These are phyloP conservation scores for Citrus mangshanensis DNA, from an alignment of 345 rosid species.

Conservation along the genomic window DNA sequence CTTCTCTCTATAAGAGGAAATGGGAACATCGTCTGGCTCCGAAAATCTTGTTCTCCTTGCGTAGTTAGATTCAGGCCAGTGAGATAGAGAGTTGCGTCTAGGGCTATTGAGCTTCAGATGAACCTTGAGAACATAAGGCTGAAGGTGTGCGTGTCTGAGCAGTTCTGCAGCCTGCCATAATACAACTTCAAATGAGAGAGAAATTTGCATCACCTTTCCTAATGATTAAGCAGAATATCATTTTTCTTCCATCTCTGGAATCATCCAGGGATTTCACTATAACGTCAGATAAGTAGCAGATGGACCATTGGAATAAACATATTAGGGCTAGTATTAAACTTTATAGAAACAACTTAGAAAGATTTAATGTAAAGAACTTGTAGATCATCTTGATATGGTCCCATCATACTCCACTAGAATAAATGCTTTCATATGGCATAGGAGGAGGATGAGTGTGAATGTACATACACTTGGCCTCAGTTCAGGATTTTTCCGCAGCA, in stretches of 20 bases:
- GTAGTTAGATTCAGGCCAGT: slow-evolving; percentile 61
- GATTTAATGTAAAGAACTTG: not conserved
- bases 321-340: not conserved
- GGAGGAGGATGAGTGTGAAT: slow-evolving; percentile 12
- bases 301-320: not conserved
- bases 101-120: slow-evolving; percentile 74
- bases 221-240: not conserved
- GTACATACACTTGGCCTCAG: slow-evolving; percentile 89
- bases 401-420: not conserved
- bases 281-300: not conserved
- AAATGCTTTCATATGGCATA: not conserved
- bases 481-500: slow-evolving; percentile 98
- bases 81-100: slow-evolving; percentile 56
- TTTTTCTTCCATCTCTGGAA: not conserved
- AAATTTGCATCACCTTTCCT: not conserved
- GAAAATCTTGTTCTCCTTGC: slow-evolving; percentile 58
- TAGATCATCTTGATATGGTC: not conserved
- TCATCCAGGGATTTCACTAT: not conserved
- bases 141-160: slow-evolving; percentile 74
- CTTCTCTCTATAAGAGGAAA: slow-evolving; percentile 40
- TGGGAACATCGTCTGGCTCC: slow-evolving; percentile 30
- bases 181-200: slow-evolving; percentile 13
- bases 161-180: slow-evolving; percentile 82
- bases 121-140: slow-evolving; percentile 70
- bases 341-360: not conserved